A percentile compares a stretch with the other conserved stretches of the same genome.
Evolutionary conservation across 106 monocot species (phyloP).

Genomic region (Dioscorea alata): DNA sequence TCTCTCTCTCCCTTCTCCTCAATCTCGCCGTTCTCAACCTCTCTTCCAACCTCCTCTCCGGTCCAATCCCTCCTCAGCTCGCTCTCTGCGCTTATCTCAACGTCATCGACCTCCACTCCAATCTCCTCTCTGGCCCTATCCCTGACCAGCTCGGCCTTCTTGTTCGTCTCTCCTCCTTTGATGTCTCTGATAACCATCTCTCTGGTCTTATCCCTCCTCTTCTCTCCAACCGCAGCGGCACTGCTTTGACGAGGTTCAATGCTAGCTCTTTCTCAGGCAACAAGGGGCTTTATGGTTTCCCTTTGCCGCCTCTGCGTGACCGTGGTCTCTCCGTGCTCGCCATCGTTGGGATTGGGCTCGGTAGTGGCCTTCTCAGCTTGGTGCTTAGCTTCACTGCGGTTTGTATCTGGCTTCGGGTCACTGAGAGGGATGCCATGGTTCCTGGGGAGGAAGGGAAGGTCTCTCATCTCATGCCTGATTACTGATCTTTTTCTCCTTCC

Average conservation of each 20-base stretch:
- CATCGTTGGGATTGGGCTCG: slow-evolving; percentile 67
- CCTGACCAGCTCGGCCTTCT: slow-evolving; percentile 51
- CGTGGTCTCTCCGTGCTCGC: slow-evolving; percentile 40
- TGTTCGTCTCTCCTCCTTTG: slow-evolving; percentile 48
- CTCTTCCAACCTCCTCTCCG: slow-evolving; percentile 56
- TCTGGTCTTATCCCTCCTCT: slow-evolving; percentile 37
- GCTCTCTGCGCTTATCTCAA: slow-evolving; percentile 68
- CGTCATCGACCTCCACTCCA: slow-evolving; percentile 75
- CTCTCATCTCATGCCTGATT: slow-evolving; percentile 49
- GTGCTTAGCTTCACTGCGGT: slow-evolving; percentile 69
- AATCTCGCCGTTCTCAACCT: slow-evolving; percentile 80
- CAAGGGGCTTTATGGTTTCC: slow-evolving; percentile 51
- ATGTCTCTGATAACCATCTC: slow-evolving; percentile 51
- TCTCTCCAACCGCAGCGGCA: slow-evolving; percentile 31
- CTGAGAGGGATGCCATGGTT: slow-evolving; percentile 17
- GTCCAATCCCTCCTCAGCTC: slow-evolving; percentile 57
- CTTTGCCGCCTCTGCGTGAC: slow-evolving; percentile 31
- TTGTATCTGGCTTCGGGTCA: slow-evolving; percentile 51
- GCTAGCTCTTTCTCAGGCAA: slow-evolving; percentile 59
- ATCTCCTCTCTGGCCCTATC: slow-evolving; percentile 46
- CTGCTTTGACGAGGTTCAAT: slow-evolving; percentile 39
- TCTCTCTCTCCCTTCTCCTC: slow-evolving; percentile 35
- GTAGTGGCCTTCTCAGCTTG: slow-evolving; percentile 54
- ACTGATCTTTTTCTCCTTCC: slow-evolving; percentile 12
- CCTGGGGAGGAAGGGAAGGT: slow-evolving; percentile 43